Base-by-base conservation (phyloP, 768 basidiomycete genomes). In the Boletellus sp. region DNA sequence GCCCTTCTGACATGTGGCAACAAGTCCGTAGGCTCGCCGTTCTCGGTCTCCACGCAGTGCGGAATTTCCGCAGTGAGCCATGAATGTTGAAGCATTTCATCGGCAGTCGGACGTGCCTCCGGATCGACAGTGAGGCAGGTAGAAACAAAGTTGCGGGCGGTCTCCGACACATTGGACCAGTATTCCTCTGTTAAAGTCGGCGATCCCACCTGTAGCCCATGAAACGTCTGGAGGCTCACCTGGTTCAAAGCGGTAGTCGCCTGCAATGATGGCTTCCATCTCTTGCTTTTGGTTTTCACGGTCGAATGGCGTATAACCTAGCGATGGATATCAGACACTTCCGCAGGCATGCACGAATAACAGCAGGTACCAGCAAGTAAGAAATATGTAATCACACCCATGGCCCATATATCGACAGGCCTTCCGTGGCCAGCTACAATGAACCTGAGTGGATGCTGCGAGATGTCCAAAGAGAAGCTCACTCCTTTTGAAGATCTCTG, bases 351-450 rank as follows among this genome's bases (percentile, higher is more conserved):
- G 35, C 16, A 5, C 3, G 11, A 32, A 20, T 22, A 32, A n/a
- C 9, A 3, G 23, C 34, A 50, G 62, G 17, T 54, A 64, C 82
- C 84, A 45, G 84, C 85, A 23, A 97, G 84, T 4, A 97, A 74
- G 84, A 96, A 96, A 72, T 97, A 97, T 12, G 95, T 90, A 68
- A 99, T 94, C 42, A 99, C 95, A 34, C 95, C 95, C 82, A 98
- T 94, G 1, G 95, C 94, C 94, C 93, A 94, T 48, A 95, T 72
- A 61, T 95, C 95, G 16, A 96, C 94, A 9, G 94, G 94, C 71
- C 90, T 96, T 36, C 87, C 82, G 60, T 99, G 95, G 4, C 95
- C 95, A 48, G 84, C 87, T 89, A 62, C 26, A 46, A 38, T 9
- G 23, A 24, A 16, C 13, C 23, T 55, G 43, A 55, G 36, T 37